phyloP scores from a whole-genome alignment of 2,329 filamentous ascomycete genomes.

The Penicillium sp. region DNA sequence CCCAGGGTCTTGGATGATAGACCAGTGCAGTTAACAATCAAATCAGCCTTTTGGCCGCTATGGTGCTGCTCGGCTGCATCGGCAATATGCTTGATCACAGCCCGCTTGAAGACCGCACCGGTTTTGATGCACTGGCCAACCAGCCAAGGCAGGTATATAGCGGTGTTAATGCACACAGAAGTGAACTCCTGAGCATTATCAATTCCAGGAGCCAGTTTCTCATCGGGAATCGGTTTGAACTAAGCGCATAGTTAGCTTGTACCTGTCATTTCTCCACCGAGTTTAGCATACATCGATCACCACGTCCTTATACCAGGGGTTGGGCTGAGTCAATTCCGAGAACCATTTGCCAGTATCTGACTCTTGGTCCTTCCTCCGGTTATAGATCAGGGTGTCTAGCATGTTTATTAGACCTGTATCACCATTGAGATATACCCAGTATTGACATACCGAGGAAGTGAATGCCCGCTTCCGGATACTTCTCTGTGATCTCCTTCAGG shows the following conservation, averaged over 20 bases:
- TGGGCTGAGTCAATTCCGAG: slow-evolving; percentile 66
- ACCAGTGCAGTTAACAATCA: slow-evolving; percentile 86
- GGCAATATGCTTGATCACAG: slow-evolving; percentile 68
- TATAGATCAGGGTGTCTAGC: slow-evolving; percentile 58
- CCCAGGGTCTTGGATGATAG: slow-evolving; percentile 75
- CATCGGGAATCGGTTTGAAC: slow-evolving; percentile 64
- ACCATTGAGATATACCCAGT: background rate
- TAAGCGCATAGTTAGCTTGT: slow-evolving; percentile 25
- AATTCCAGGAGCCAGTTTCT: slow-evolving; percentile 65
- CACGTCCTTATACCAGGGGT: slow-evolving; percentile 75
- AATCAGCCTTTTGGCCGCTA: slow-evolving; percentile 60
- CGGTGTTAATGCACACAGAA: slow-evolving; percentile 89
- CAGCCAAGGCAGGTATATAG: slow-evolving; percentile 85
- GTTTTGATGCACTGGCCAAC: slow-evolving; percentile 76
- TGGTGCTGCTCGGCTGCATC: slow-evolving; percentile 69
- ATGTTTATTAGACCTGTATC: background rate
- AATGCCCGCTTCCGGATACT: slow-evolving; percentile 76
- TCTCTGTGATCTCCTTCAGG: slow-evolving; percentile 62
- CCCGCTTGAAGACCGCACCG: slow-evolving; percentile 71
- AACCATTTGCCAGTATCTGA: slow-evolving; percentile 63
- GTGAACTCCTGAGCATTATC: slow-evolving; percentile 77
- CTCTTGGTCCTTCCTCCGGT: slow-evolving; percentile 66
- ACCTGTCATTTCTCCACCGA: background rate
- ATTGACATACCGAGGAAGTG: slow-evolving; percentile 69
- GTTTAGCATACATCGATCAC: slow-evolving; percentile 64